Evolutionary conservation across 352 stramenopile species (phyloP).

Genomic region (Blastocystis sp.): DNA sequence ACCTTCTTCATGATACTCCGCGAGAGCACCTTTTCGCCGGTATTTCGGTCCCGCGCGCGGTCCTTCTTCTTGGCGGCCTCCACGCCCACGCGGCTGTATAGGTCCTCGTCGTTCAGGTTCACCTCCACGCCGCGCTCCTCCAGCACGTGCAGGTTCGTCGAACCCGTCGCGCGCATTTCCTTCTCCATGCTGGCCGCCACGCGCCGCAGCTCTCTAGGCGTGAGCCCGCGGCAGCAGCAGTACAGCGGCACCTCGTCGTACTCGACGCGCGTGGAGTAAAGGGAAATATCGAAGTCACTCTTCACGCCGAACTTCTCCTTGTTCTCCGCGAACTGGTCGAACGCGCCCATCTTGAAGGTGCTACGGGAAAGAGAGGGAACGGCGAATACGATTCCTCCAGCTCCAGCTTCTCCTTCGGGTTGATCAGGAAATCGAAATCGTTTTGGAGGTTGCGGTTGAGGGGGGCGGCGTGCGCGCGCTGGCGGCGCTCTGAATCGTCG

Average conservation of each 20-base stretch:
- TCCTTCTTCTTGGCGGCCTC: background rate
- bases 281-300: slow-evolving; percentile 52
- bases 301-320: slow-evolving; percentile 47
- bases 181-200: slow-evolving; percentile 38
- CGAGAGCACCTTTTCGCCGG: slow-evolving; percentile 44
- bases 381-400: slow-evolving; percentile 16
- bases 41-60: background rate
- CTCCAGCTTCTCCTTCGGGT: background rate
- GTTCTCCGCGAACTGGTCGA: slow-evolving; percentile 65
- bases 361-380: background rate
- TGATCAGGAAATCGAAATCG: slow-evolving; percentile 51
- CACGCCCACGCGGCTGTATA: slow-evolving; percentile 39
- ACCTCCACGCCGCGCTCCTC: slow-evolving; percentile 45
- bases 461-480: background rate
- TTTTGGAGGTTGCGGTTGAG: slow-evolving; percentile 28
- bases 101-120: slow-evolving; percentile 49
- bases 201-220: slow-evolving; percentile 5
- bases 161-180: slow-evolving; percentile 14
- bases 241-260: slow-evolving; percentile 40
- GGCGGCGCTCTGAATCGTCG: slow-evolving; percentile 48
- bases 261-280: slow-evolving; percentile 60
- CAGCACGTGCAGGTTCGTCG: slow-evolving; percentile 53
- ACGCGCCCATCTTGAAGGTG: slow-evolving; percentile 58
- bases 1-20: slow-evolving; percentile 52
- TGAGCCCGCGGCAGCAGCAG: background rate